phyloP scores from a whole-genome alignment of 768 basidiomycete species.

The Amylocystis lapponica region DNA sequence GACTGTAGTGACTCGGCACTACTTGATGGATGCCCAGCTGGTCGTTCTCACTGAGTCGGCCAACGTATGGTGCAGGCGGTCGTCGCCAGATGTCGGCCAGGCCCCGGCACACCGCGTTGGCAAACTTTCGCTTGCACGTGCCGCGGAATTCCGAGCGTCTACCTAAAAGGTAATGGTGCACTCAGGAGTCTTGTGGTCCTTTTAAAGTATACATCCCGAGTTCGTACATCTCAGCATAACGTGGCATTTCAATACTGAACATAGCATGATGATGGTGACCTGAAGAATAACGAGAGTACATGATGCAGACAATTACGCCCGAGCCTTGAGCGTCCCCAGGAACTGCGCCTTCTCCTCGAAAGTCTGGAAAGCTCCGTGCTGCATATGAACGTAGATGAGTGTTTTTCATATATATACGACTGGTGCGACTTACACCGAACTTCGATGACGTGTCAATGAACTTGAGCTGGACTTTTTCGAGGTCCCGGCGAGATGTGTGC shows the following conservation, averaged over 20 bases:
- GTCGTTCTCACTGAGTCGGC: too few species aligned
- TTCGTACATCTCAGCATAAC: conserved; percentile 1
- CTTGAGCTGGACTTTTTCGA: conserved; percentile 97
- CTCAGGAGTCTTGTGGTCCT: too few species aligned
- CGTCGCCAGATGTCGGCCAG: too few species aligned
- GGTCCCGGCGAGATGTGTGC: conserved; percentile 90
- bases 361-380: conserved; percentile 98
- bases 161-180: too few species aligned
- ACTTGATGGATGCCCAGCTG: too few species aligned
- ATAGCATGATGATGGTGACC: conserved; percentile 35
- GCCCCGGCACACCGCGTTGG: too few species aligned
- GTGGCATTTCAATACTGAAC: conserved; percentile 31
- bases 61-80: too few species aligned
- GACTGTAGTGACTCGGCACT: too few species aligned
- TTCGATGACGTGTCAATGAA: conserved; percentile 99
- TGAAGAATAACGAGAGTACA: conserved; percentile 33
- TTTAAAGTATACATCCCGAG: too few species aligned
- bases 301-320: conserved; percentile 46
- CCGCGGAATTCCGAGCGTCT: too few species aligned
- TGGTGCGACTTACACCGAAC: conserved; percentile 90
- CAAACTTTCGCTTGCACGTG: too few species aligned
- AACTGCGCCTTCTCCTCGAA: conserved; percentile 95
- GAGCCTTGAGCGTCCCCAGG: conserved; percentile 85
- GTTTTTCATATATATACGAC: conserved; percentile 13
- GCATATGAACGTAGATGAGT: conserved; percentile 6